Evolutionary conservation across 306 rosid genomes (phyloP), one percentile per base, ranked within the genome.

Genomic region (Echinosophora koreensis): DNA sequence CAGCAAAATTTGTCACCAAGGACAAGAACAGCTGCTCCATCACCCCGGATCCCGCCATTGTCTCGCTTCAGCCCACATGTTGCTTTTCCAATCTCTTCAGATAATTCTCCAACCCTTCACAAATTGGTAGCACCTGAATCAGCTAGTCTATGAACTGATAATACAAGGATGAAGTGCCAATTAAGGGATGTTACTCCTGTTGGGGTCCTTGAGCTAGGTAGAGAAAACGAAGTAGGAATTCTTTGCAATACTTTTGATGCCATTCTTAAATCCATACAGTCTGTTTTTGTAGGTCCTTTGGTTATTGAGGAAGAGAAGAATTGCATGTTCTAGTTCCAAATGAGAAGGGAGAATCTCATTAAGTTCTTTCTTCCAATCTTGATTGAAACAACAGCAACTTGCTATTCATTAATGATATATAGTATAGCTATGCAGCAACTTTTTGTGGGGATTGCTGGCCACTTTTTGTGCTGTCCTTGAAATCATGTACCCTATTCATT

Each of bases 1-100:
- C 90, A 90, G 61, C 92, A 92, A 57, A 66, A 88, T 41, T 77
- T 94, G 83, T 91, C 97, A 69, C 97, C 97, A 6, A 90, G 89
- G 74, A 57, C 44, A 69, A 77, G 57, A 63, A 78, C 56, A 32
- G 4, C 77, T 8, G 63, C 55, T 41, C 81, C 84, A 12, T 78
- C 80, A 1, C 77, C 88, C 11, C 42, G 39, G 59, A 71, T 69
- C n/a, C 56, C 47, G 1, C 41, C 77, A 0, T 27, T 38, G 5
- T 81, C 90, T 41, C 88, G 88, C 50, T 79, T 84, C 65, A 80
- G 79, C 69, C 84, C 86, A 55, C 71, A 0, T 73, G 52, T 76
- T 47, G 6, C 68, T 69, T 30, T 6, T 61, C 74, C 85, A 65
- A 27, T 35, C 66, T 66, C 83, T 80, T 67, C 51, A 59, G 5